Conservation (phyloP, 148 eudicot genomes). For the Euryodendron excelsum region DNA sequence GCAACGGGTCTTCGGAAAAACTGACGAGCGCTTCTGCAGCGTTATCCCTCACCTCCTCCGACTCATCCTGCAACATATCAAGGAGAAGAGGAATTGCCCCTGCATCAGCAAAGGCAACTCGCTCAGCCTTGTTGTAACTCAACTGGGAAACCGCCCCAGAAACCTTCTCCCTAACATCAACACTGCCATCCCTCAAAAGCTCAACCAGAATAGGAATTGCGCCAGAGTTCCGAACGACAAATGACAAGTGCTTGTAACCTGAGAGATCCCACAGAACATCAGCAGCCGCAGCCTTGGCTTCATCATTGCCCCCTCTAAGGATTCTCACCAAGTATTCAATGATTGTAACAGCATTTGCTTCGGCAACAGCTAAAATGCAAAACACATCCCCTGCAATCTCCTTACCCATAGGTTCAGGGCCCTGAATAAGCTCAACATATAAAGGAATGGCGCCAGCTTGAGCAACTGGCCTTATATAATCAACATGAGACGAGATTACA, state of each 20-base stretch:
- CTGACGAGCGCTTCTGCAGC: slow-evolving; percentile 51
- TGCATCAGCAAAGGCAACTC: slow-evolving; percentile 38
- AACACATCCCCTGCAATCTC: slow-evolving; percentile 63
- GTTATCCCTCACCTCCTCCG: slow-evolving; percentile 51
- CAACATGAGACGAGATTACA: slow-evolving; percentile 53
- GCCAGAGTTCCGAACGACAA: slow-evolving; percentile 38
- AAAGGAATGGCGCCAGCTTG: slow-evolving; percentile 51
- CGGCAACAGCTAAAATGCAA: slow-evolving; percentile 41
- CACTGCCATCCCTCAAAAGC: slow-evolving; percentile 35
- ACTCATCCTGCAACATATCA: slow-evolving; percentile 46
- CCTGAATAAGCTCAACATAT: slow-evolving; percentile 47
- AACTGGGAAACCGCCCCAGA: slow-evolving; percentile 51
- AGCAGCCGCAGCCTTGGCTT: slow-evolving; percentile 45
- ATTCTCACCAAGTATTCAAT: slow-evolving; percentile 39
- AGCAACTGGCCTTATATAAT: slow-evolving; percentile 47
- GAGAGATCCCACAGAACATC: slow-evolving; percentile 53
- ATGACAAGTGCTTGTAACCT: slow-evolving; percentile 31
- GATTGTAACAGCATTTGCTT: slow-evolving; percentile 42
- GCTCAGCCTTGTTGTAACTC: slow-evolving; percentile 39
- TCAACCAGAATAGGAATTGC: slow-evolving; percentile 43
- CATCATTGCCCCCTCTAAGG: slow-evolving; percentile 37
- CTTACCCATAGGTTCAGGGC: slow-evolving; percentile 40
- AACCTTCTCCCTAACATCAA: slow-evolving; percentile 38
- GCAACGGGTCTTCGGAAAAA: slow-evolving; percentile 39
- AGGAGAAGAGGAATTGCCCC: slow-evolving; percentile 47